Evolutionary conservation across 2,329 filamentous ascomycete species (phyloP).

Genomic region (Massarina eburnea): DNA sequence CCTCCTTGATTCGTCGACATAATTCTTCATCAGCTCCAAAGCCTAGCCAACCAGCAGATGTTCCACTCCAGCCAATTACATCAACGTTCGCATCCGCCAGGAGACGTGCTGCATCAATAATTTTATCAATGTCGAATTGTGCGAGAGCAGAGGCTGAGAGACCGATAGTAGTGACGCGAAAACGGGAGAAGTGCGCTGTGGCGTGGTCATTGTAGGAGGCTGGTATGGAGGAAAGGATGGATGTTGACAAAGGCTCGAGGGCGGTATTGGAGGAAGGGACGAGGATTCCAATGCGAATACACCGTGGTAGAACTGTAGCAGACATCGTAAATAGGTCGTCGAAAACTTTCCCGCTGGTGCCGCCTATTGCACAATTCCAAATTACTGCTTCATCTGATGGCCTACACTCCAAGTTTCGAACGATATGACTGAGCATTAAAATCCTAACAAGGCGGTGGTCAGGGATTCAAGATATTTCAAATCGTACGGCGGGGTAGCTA

Average conservation of each 20-base stretch:
- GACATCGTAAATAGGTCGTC: no score
- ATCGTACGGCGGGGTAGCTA: no score
- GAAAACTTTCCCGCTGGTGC: no score
- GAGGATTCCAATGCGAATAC: slow-evolving; percentile 42
- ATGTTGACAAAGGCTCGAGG: slow-evolving; percentile 47
- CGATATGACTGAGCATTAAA: no score
- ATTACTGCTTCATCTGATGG: no score
- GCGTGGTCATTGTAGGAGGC: slow-evolving; percentile 17
- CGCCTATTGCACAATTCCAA: no score
- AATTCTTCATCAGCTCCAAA: slow-evolving; percentile 40
- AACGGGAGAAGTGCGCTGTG: slow-evolving; percentile 49
- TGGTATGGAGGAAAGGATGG: slow-evolving; percentile 38
- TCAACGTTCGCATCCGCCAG: slow-evolving; percentile 32
- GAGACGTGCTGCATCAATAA: slow-evolving; percentile 29
- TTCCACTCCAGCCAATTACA: slow-evolving; percentile 36
- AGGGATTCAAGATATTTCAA: no score
- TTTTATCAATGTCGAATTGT: slow-evolving; percentile 33
- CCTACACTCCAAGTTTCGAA: no score
- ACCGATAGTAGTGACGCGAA: slow-evolving; percentile 45
- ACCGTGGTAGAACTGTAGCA: neutral
- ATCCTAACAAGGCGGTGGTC: no score
- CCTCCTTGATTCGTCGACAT: slow-evolving; percentile 42
- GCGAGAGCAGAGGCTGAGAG: slow-evolving; percentile 35
- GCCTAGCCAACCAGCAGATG: slow-evolving; percentile 33
- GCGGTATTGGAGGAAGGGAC: slow-evolving; percentile 50